These are phyloP conservation scores for Melampsora larici-populina DNA, from an alignment of 1,284 basidiomycete species.

Conservation along the genomic window DNA sequence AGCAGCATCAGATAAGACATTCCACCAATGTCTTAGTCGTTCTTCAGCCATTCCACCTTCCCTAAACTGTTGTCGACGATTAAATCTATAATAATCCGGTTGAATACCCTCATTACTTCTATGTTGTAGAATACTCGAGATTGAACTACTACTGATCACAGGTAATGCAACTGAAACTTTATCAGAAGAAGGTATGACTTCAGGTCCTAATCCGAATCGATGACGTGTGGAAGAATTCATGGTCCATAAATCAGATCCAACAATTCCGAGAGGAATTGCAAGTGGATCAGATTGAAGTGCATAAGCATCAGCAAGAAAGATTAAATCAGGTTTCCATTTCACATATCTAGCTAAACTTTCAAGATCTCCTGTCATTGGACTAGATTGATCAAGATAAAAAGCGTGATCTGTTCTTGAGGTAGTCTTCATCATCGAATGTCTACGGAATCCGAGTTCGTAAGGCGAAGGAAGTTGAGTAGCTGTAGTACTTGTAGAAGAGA, in stretches of 20 bases:
- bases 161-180: background rate
- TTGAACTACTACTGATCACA: background rate
- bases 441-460: background rate
- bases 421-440: background rate
- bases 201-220: background rate
- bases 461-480: background rate
- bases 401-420: background rate
- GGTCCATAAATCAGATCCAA: conserved; percentile 12
- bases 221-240: background rate
- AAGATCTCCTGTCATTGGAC: conserved; percentile 5
- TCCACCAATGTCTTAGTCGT: conserved; percentile 1
- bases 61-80: conserved; percentile 1
- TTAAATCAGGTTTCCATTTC: background rate
- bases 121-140: background rate
- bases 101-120: background rate
- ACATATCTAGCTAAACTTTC: conserved; percentile 1
- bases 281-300: conserved; percentile 12
- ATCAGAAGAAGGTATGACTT: background rate
- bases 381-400: conserved; percentile 5
- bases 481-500: background rate
- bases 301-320: conserved; percentile 16
- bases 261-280: conserved; percentile 2
- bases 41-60: conserved; percentile 1
- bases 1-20: conserved; percentile 4
- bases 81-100: conserved; percentile 9